Conservation (phyloP, 352 stramenopile genomes). For the Pseudoperonospora humuli region DNA sequence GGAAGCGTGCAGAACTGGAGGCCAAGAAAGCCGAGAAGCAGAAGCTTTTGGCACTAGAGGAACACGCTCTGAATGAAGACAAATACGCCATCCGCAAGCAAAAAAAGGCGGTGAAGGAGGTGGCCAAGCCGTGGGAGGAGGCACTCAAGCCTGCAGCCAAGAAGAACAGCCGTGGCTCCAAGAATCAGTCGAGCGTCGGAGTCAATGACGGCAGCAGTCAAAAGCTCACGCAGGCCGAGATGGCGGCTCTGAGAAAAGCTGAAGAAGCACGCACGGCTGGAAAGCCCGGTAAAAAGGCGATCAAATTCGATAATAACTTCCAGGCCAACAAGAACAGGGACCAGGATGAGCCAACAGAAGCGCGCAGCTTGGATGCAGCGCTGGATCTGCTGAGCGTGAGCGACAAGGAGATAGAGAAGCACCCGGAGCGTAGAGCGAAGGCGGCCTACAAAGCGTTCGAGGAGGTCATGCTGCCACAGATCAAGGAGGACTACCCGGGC, state of each 20-base stretch:
- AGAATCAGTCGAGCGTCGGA: constrained; percentile 22
- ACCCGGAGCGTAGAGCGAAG: constrained; percentile 66
- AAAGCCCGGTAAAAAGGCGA: constrained; percentile 44
- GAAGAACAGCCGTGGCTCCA: constrained; percentile 59
- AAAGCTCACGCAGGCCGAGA: constrained; percentile 55
- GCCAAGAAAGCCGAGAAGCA: constrained; percentile 70
- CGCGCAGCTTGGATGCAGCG: constrained; percentile 56
- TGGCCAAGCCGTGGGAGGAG: constrained; percentile 60
- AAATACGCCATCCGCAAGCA: constrained; percentile 59
- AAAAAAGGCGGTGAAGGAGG: constrained; percentile 59
- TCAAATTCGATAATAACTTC: constrained; percentile 53
- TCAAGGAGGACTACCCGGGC: constrained; percentile 61
- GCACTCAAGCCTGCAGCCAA: constrained; percentile 50
- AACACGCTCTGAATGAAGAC: constrained; percentile 50
- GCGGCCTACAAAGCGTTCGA: constrained; percentile 78
- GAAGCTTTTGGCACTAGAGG: constrained; percentile 57
- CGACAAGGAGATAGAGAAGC: constrained; percentile 47
- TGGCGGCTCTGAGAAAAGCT: constrained; percentile 35
- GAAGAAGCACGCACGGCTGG: constrained; percentile 29
- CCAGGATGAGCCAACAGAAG: constrained; percentile 33
- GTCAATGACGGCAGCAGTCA: constrained; percentile 14
- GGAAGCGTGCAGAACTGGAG: constrained; percentile 50
- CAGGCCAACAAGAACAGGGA: constrained; percentile 55
- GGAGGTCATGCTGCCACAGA: constrained; percentile 57
- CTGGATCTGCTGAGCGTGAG: constrained; percentile 44